Conservation (phyloP, 2,329 filamentous ascomycete genomes). For the Kalmusia sp. region DNA sequence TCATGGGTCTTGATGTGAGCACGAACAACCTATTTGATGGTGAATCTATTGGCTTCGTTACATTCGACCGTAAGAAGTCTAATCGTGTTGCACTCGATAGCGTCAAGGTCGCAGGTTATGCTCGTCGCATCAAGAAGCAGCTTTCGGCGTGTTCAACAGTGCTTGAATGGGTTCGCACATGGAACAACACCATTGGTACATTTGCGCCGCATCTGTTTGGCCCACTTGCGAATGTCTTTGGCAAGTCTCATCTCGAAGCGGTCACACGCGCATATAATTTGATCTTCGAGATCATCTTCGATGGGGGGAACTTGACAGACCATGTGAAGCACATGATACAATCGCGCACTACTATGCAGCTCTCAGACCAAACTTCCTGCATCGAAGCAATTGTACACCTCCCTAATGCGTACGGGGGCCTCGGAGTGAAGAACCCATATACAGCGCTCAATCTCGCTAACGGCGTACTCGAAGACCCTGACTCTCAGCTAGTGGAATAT, state of each 20-base stretch:
- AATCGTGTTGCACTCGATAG: conserved; percentile 14
- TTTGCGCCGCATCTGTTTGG: conserved; percentile 38
- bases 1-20: conserved; percentile 23
- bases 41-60: conserved; percentile 24
- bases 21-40: background rate
- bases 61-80: conserved; percentile 1
- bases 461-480: conserved; percentile 15
- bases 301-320: conserved; percentile 22
- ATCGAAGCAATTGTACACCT: conserved; percentile 38
- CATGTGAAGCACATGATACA: conserved; percentile 27
- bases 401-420: conserved; percentile 33
- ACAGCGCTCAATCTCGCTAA: conserved; percentile 27
- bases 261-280: conserved; percentile 30
- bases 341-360: conserved; percentile 5
- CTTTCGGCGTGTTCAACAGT: conserved; percentile 27
- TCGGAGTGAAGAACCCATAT: conserved; percentile 40
- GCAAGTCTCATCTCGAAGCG: conserved; percentile 28
- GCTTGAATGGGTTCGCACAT: conserved; percentile 34
- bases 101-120: conserved; percentile 22
- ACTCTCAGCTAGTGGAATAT: conserved; percentile 15
- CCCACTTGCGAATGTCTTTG: conserved; percentile 32
- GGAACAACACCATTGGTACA: conserved; percentile 33
- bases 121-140: conserved; percentile 26
- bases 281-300: conserved; percentile 33
- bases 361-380: conserved; percentile 7